Evolutionary conservation across 1,284 basidiomycete species (phyloP).

Genomic region (Ceratobasidium sp.): DNA sequence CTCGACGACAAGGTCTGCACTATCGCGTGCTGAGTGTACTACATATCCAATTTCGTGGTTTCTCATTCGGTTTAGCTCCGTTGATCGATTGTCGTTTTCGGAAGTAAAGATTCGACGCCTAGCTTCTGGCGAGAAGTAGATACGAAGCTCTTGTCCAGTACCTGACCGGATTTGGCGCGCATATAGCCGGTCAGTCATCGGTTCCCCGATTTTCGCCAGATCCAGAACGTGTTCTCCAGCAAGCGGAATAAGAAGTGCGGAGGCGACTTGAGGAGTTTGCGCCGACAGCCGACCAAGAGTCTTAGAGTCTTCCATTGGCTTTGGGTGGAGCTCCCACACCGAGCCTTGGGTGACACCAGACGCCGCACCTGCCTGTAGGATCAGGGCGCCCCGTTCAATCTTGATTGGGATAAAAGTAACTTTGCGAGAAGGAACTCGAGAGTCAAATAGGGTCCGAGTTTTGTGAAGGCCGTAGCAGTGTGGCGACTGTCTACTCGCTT

Average conservation of each 20-base stretch:
- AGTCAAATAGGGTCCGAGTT: conserved; percentile 61
- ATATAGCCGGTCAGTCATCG: background rate
- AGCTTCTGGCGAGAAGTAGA: conserved; percentile 29
- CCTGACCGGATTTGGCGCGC: conserved; percentile 23
- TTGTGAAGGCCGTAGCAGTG: conserved; percentile 59
- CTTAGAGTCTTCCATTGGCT: conserved; percentile 61
- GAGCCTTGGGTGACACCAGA: conserved; percentile 65
- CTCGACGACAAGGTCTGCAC: conserved; percentile 28
- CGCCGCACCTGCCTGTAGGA: conserved; percentile 63
- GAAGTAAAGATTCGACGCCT: background rate
- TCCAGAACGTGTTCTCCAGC: background rate
- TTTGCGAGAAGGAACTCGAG: conserved; percentile 61
- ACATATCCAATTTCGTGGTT: conserved; percentile 31
- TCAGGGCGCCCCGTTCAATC: conserved; percentile 45
- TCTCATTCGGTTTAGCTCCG: background rate
- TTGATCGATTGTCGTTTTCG: background rate
- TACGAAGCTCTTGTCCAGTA: conserved; percentile 15
- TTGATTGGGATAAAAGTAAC: conserved; percentile 56
- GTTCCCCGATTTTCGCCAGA: background rate
- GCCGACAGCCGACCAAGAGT: conserved; percentile 1
- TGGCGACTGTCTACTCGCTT: conserved; percentile 55
- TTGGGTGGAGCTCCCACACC: conserved; percentile 59
- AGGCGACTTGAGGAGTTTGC: background rate
- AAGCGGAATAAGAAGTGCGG: background rate
- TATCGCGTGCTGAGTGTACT: conserved; percentile 4